These are phyloP conservation scores for Telfairia occidentalis DNA, from an alignment of 331 rosid genomes.

Conservation along the genomic window DNA sequence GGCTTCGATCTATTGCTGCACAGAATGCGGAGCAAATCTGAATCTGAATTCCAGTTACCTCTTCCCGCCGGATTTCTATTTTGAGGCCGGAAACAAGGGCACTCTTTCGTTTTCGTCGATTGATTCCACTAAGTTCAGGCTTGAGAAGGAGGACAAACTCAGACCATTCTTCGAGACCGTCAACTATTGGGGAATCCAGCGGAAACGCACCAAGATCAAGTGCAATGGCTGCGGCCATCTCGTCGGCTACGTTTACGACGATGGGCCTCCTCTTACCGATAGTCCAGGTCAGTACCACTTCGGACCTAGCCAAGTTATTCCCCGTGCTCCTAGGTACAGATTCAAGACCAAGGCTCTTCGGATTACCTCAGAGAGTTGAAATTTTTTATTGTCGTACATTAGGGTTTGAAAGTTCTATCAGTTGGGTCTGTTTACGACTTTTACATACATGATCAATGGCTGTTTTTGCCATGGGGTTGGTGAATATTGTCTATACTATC, in stretches of 20 bases:
- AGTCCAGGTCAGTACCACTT: conserved; percentile 65
- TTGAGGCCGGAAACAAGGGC: conserved; percentile 81
- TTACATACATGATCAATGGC: background rate
- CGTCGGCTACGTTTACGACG: conserved; percentile 71
- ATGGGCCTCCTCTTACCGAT: conserved; percentile 63
- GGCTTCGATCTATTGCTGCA: conserved; percentile 58
- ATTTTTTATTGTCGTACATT: background rate
- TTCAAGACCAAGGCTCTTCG: conserved; percentile 64
- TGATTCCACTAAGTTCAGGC: conserved; percentile 50
- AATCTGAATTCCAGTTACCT: conserved; percentile 36
- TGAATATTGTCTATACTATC: background rate
- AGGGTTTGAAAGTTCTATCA: background rate
- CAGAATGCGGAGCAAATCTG: conserved; percentile 50
- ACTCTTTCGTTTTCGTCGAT: conserved; percentile 58
- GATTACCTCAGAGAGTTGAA: conserved; percentile 29
- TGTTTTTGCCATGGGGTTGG: background rate
- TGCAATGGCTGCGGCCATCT: conserved; percentile 43
- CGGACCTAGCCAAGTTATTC: conserved; percentile 93
- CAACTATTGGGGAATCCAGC: conserved; percentile 81
- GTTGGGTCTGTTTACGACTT: background rate
- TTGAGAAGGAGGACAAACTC: conserved; percentile 70
- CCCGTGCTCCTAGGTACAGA: conserved; percentile 64
- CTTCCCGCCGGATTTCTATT: conserved; percentile 55
- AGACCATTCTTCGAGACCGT: conserved; percentile 71
- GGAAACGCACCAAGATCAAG: conserved; percentile 73